Evolutionary conservation across 1,284 basidiomycete species (phyloP), one percentile per base, ranked within the genome.

Genomic region (Psilocybe mexicana): DNA sequence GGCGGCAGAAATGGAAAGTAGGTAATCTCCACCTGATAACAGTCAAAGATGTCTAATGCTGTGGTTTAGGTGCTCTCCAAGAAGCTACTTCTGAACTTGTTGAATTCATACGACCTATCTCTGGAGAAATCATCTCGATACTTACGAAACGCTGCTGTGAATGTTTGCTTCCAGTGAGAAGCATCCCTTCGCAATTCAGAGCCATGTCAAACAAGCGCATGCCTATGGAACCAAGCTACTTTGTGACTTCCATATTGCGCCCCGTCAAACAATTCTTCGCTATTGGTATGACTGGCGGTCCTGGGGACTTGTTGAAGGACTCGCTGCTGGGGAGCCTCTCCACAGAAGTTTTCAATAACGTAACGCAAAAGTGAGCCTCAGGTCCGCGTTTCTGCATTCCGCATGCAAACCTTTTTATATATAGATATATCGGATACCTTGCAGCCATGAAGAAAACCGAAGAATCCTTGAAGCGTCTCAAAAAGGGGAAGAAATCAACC

Each of bases 391-490:
- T 56, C 1, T 14, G n/a, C 38, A 8, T 14, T 40, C 28, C 7
- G 11, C 36, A 11, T 53, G 2, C 26, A 48, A 6, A 51, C 43
- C 23, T 10, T 38, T 11, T 28, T 35, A n/a, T 28, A 42, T 11
- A 8, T 55, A 89, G 87, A 66, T 91, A 91, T 65, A 80, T 84
- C 6, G 78, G 79, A 57, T 85, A 92, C 65, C 78, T 97, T 26
- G 80, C 85, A 3, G 85, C 86, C 4, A 94, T 96, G 79, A 91
- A 87, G 71, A 96, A 96, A 76, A 92, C 92, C 1, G 93, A 97
- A 67, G 93, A 96, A 67, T 89, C 93, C 6, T 76, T 97, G 33
- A 79, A 88, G 24, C 84, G 91, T 44, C 80, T 96, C 63, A 93
- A 94, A 68, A 95, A 92, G 71, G 89, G 89, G 42, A 92, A 92